These are phyloP conservation scores for Xylogone sp. DNA, from an alignment of 2,329 filamentous ascomycete genomes.

Conservation along the genomic window DNA sequence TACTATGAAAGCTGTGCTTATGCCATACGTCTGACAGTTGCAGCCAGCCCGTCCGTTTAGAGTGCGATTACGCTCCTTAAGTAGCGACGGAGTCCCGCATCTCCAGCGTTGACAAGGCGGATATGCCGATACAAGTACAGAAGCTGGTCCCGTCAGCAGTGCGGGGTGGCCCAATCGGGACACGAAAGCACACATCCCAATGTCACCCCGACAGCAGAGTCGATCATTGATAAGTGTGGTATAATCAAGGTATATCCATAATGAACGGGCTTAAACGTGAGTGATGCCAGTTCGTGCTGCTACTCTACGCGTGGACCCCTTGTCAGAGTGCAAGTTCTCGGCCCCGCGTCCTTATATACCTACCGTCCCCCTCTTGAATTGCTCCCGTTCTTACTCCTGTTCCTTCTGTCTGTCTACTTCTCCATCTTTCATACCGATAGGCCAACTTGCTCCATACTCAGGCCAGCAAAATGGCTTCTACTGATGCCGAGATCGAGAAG, in stretches of 20 bases:
- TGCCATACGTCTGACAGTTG: no score
- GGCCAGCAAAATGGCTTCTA: not conserved
- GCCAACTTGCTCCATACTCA: not conserved
- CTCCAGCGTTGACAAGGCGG: no score
- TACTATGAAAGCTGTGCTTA: no score
- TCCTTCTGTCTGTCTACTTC: not conserved
- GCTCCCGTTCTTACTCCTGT: not conserved
- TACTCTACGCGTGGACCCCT: not conserved
- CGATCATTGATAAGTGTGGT: not conserved
- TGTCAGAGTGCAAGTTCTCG: not conserved
- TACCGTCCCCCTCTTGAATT: not conserved
- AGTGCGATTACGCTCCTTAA: no score
- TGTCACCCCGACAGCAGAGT: not conserved
- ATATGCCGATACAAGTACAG: not conserved
- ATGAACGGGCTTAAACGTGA: no score
- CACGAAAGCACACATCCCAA: not conserved
- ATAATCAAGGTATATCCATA: no score
- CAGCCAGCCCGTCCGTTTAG: no score
- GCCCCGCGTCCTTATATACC: not conserved
- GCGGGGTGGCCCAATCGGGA: not conserved
- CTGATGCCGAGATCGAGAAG: not conserved
- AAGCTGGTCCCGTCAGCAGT: not conserved
- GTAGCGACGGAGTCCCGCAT: no score
- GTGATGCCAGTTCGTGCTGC: not conserved
- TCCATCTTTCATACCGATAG: not conserved